Base-by-base conservation (phyloP, 1,284 basidiomycete genomes). In the Sparassis latifolia region DNA sequence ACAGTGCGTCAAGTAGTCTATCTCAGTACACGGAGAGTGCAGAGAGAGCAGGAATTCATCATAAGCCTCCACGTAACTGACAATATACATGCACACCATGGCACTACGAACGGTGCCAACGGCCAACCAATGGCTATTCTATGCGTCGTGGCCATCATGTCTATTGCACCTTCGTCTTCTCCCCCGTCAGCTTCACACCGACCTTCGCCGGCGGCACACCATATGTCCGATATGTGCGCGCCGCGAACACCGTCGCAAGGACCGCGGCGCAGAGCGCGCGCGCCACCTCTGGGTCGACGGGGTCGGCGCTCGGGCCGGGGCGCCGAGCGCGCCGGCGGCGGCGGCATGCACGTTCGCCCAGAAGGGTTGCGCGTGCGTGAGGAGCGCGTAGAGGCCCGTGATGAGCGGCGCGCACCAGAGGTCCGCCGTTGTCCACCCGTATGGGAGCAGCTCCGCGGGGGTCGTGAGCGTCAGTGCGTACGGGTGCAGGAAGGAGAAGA, bases 351-450 rank as follows among this genome's bases (percentile, higher is more conserved):
- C 52, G 31, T 82, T 77, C 0, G 76, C 77, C 83, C 86, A 89
- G 67, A 86, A 86, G 0, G 86, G 85, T 65, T 88, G 86, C 1
- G 83, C 79, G 58, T 89, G 85, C 12, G 87, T 89, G 51, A 89
- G 74, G 54, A 86, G 76, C 48, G 86, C 83, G 59, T 82, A 88
- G 9, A 89, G 63, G 0, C 73, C 86, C 9, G 85, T 87, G 58
- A 80, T 68, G 57, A 79, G 69, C 38, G 80, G 86, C 33, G 87
- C 86, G 68, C 78, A 80, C 87, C 87, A 89, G 32, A 89, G 64
- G 60, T 89, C 86, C 0, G 76, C 74, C 29, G 80, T 80, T 27
- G 82, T 84, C 87, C 86, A 89, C 3, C 86, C 87, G 54, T 84
- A 86, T 0, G 83, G 75, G 46, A 74, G 73, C 7, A 89, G 71